phyloP scores from a whole-genome alignment of 2,329 filamentous ascomycete species.

The Ophiocordyceps australis region DNA sequence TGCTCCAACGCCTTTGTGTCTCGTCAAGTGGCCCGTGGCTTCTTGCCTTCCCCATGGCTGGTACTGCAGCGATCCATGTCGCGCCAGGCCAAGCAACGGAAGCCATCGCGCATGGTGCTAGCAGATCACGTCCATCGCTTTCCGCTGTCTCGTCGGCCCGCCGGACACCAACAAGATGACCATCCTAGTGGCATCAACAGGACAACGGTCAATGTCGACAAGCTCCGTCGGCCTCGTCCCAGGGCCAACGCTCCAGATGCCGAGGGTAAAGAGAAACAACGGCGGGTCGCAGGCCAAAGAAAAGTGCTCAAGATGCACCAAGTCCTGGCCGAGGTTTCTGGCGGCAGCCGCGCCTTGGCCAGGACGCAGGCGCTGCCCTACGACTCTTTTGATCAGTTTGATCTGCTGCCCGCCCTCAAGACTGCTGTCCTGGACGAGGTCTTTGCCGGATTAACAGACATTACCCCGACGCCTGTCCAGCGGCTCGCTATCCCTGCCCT shows the following conservation, averaged over 20 bases:
- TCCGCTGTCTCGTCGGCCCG: constrained; percentile 14
- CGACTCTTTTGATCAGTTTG: constrained; percentile 67
- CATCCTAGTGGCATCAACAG: constrained; percentile 40
- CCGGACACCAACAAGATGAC: no score
- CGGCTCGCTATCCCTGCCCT: constrained; percentile 73
- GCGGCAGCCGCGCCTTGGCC: constrained; percentile 39
- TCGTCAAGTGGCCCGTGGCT: constrained; percentile 3
- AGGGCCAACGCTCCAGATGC: constrained; percentile 3
- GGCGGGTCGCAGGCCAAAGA: constrained; percentile 14
- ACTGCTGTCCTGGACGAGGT: constrained; percentile 56
- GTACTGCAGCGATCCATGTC: constrained; percentile 16
- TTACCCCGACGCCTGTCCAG: constrained; percentile 79
- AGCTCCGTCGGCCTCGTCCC: constrained; percentile 4
- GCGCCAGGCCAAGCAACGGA: constrained; percentile 13
- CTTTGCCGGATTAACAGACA: constrained; percentile 53
- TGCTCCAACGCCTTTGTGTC: neutral
- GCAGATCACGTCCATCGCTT: constrained; percentile 30
- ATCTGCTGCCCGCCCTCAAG: constrained; percentile 53
- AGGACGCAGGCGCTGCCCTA: constrained; percentile 43
- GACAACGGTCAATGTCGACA: constrained; percentile 23
- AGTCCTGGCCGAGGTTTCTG: constrained; percentile 57
- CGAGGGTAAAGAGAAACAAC: constrained; percentile 15
- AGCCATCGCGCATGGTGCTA: constrained; percentile 41
- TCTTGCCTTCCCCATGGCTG: constrained; percentile 14
- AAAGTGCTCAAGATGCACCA: constrained; percentile 93